phyloP scores from a whole-genome alignment of 495 filamentous ascomycete species.

The Tuber magnatum region DNA sequence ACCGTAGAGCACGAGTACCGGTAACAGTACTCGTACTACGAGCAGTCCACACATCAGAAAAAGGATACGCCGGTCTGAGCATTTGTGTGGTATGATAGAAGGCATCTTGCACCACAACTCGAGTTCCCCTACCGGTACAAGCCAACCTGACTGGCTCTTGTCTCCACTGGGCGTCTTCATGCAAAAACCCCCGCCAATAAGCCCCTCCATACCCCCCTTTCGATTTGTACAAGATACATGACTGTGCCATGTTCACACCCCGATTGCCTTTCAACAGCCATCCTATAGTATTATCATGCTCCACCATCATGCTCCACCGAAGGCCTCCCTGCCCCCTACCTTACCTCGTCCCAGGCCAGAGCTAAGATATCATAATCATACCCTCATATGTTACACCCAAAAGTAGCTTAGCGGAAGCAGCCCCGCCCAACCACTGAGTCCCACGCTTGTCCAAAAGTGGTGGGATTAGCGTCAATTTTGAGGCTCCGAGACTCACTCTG shows the following conservation, averaged over 20 bases:
- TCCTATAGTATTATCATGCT: background rate
- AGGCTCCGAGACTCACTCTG: constrained; percentile 23
- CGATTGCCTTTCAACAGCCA: background rate
- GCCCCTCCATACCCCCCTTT: constrained; percentile 1
- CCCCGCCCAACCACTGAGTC: constrained; percentile 20
- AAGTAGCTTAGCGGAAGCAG: constrained; percentile 23
- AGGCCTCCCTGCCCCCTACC: background rate
- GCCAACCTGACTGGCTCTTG: background rate
- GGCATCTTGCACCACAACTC: background rate
- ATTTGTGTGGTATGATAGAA: background rate
- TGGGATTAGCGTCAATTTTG: constrained; percentile 23
- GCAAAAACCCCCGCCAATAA: background rate
- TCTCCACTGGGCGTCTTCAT: background rate
- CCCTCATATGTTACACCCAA: background rate
- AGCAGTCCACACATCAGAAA: background rate
- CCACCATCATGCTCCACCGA: background rate
- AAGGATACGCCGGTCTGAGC: background rate
- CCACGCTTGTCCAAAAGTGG: constrained; percentile 7
- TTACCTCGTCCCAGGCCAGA: background rate
- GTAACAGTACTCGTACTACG: background rate
- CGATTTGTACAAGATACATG: background rate
- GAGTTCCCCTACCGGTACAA: background rate
- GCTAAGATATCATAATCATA: background rate
- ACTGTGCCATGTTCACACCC: background rate
- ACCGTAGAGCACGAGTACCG: background rate